Conservation (phyloP, 495 filamentous ascomycete species). For the Podospora pseudocomata region DNA sequence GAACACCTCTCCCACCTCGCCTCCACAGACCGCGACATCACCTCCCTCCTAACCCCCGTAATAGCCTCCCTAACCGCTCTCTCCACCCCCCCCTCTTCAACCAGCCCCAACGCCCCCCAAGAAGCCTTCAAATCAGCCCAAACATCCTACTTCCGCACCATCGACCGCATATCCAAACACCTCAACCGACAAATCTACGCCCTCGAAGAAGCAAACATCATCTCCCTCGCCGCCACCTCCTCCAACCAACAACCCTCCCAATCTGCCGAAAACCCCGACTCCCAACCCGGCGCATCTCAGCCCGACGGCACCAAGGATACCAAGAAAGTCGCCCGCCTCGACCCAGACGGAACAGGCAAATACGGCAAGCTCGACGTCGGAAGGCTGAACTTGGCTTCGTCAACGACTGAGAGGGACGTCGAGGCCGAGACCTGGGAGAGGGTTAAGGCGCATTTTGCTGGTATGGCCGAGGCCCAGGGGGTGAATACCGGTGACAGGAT, state of each 20-base stretch:
- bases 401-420: slow-evolving; percentile 71
- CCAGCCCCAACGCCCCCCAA: neutral
- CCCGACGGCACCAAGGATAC: slow-evolving; percentile 7
- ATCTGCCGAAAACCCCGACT: neutral
- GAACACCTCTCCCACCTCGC: slow-evolving; percentile 76
- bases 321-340: slow-evolving; percentile 23
- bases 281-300: neutral
- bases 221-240: slow-evolving; percentile 41
- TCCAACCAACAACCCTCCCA: neutral
- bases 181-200: slow-evolving; percentile 76
- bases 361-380: slow-evolving; percentile 71
- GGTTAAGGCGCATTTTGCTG: slow-evolving; percentile 40
- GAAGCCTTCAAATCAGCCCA: slow-evolving; percentile 57
- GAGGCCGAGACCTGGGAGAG: slow-evolving; percentile 73
- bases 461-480: neutral
- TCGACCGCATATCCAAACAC: slow-evolving; percentile 65
- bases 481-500: slow-evolving; percentile 15
- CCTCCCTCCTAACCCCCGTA: slow-evolving; percentile 60
- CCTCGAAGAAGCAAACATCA: slow-evolving; percentile 71
- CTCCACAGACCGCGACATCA: slow-evolving; percentile 62
- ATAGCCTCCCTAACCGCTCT: slow-evolving; percentile 67
- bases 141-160: slow-evolving; percentile 59
- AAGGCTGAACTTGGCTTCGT: slow-evolving; percentile 77
- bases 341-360: slow-evolving; percentile 51
- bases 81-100: slow-evolving; percentile 42